Conservation (phyloP, 106 monocot genomes). For the Vanilla planifolia region DNA sequence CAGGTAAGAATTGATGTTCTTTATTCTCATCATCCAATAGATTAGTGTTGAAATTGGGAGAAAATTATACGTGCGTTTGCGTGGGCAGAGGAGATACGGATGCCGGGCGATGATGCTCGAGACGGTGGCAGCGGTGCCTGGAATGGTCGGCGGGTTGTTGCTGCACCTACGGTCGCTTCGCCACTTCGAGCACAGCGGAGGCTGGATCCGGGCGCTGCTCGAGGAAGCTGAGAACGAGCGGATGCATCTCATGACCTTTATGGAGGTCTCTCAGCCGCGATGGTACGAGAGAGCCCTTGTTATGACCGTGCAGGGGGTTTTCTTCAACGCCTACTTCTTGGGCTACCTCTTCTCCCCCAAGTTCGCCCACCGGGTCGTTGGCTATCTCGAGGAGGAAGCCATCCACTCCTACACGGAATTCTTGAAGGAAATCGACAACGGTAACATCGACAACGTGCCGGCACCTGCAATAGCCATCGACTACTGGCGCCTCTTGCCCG, state of each 20-base stretch:
- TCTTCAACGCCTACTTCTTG: constrained; percentile 90
- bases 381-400: constrained; percentile 88
- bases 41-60: neutral
- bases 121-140: constrained; percentile 86
- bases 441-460: constrained; percentile 55
- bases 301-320: constrained; percentile 61
- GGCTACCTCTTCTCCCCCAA: constrained; percentile 73
- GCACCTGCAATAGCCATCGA: constrained; percentile 79
- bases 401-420: constrained; percentile 85
- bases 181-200: constrained; percentile 81
- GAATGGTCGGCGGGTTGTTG: constrained; percentile 82
- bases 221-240: constrained; percentile 92
- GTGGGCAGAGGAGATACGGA: constrained; percentile 66
- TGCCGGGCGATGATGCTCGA: constrained; percentile 95
- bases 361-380: constrained; percentile 70
- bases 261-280: constrained; percentile 67
- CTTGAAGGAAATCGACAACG: constrained; percentile 55
- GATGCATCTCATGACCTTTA: constrained; percentile 93
- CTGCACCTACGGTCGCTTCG: constrained; percentile 70
- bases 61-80: neutral
- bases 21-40: neutral
- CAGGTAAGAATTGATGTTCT: constrained; percentile 27
- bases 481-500: constrained; percentile 55
- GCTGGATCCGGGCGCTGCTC: constrained; percentile 68
- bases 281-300: constrained; percentile 94